These are phyloP conservation scores for Fraxinus ornus DNA, from an alignment of 305 asterid species.

Conservation along the genomic window DNA sequence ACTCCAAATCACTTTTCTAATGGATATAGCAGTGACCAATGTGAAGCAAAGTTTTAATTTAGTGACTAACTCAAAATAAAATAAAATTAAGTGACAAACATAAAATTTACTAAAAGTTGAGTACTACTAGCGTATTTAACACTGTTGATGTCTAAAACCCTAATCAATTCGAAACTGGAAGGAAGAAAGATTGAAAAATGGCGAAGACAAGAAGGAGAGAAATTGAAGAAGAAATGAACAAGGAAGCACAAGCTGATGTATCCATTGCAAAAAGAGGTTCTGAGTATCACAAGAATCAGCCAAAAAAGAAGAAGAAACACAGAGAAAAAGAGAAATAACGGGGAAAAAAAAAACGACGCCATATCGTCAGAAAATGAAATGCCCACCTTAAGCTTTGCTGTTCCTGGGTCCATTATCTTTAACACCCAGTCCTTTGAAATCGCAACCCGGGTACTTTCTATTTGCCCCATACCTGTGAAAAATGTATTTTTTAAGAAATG, in stretches of 20 bases:
- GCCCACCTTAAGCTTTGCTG: slow-evolving; percentile 67
- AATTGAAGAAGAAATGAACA: slow-evolving; percentile 42
- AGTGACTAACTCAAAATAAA: neutral
- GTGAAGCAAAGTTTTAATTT: neutral
- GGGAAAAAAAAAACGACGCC: slow-evolving; percentile 16
- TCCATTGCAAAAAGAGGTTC: slow-evolving; percentile 38
- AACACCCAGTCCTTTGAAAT: slow-evolving; percentile 84
- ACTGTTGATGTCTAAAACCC: slow-evolving; percentile 15
- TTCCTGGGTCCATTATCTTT: slow-evolving; percentile 81
- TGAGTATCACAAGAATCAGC: slow-evolving; percentile 29
- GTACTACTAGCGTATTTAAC: neutral
- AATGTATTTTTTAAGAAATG: neutral
- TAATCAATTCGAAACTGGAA: neutral
- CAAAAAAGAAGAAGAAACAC: slow-evolving; percentile 38
- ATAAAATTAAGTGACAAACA: too few species aligned
- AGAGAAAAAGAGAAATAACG: slow-evolving; percentile 27
- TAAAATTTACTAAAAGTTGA: neutral
- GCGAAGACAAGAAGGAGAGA: slow-evolving; percentile 41
- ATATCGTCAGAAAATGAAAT: slow-evolving; percentile 21
- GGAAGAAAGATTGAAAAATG: slow-evolving; percentile 24
- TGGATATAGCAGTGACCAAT: neutral
- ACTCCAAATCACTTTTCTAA: neutral
- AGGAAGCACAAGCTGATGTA: slow-evolving; percentile 2
- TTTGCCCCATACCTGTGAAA: neutral
- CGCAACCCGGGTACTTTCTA: slow-evolving; percentile 63